phyloP scores from a whole-genome alignment of 2,329 filamentous ascomycete species.

The Aureobasidium vineae region DNA sequence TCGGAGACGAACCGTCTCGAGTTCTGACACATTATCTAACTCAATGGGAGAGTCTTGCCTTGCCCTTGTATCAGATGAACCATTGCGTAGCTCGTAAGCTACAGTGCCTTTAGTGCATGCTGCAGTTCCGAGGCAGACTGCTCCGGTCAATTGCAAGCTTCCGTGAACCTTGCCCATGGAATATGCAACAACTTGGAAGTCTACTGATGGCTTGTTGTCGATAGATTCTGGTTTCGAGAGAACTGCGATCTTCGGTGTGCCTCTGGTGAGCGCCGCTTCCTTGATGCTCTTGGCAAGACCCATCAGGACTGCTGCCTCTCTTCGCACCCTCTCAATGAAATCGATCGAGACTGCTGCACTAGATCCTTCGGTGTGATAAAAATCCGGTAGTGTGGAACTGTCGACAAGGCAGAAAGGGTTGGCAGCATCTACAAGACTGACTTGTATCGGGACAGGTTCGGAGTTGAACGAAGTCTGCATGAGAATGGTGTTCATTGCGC shows the following conservation, averaged over 20 bases:
- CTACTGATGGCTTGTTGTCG: conserved; percentile 10
- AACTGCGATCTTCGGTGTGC: conserved; percentile 33
- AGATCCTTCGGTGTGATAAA: conserved; percentile 19
- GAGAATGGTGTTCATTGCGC: conserved; percentile 28
- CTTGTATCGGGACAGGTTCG: conserved; percentile 30
- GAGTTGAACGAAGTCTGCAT: conserved; percentile 4
- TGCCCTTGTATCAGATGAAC: background rate
- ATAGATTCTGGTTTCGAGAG: conserved; percentile 28
- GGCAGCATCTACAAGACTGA: conserved; percentile 31
- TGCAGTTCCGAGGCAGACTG: conserved; percentile 37
- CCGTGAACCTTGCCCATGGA: conserved; percentile 39
- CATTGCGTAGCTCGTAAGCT: conserved; percentile 29
- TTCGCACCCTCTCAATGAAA: conserved; percentile 30
- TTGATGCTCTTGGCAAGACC: conserved; percentile 29
- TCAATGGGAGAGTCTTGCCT: conserved; percentile 8
- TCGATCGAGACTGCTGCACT: conserved; percentile 28
- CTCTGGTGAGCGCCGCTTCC: conserved; percentile 32
- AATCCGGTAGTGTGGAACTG: conserved; percentile 26
- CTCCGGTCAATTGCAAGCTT: conserved; percentile 39
- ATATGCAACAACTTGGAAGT: conserved; percentile 34
- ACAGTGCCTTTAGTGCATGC: conserved; percentile 37
- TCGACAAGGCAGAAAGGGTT: conserved; percentile 32
- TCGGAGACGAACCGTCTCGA: conserved; percentile 31
- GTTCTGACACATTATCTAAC: conserved; percentile 4
- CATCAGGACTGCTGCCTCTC: conserved; percentile 31